These are phyloP conservation scores for Populus nigra DNA, from an alignment of 345 rosid species.

Conservation along the genomic window DNA sequence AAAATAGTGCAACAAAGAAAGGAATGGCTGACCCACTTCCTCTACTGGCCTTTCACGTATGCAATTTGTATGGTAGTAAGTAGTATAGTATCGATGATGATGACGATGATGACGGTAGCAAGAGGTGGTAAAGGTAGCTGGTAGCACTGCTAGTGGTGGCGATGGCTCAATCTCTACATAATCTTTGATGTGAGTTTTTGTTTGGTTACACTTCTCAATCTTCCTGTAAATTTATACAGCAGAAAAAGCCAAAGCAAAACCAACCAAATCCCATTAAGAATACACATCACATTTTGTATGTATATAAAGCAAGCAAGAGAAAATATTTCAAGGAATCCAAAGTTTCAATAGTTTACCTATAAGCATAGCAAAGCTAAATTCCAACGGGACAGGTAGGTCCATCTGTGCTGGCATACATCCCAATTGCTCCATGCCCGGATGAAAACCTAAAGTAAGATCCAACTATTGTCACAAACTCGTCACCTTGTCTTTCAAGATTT, in stretches of 20 bases:
- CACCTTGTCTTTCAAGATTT: background rate
- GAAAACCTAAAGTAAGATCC: constrained; percentile 43
- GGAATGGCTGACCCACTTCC: constrained; percentile 51
- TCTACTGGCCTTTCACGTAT: constrained; percentile 41
- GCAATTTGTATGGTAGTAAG: constrained; percentile 51
- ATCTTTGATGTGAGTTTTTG: constrained; percentile 29
- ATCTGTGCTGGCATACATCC: constrained; percentile 67
- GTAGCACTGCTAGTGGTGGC: background rate
- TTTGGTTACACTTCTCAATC: constrained; percentile 33
- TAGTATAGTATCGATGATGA: constrained; percentile 24
- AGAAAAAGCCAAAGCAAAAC: background rate
- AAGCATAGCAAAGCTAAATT: constrained; percentile 44
- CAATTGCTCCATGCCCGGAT: constrained; percentile 55
- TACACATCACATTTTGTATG: background rate
- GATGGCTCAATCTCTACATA: constrained; percentile 37
- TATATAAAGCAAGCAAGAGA: background rate
- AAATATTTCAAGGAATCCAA: constrained; percentile 19
- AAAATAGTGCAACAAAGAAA: constrained; percentile 40
- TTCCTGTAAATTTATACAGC: constrained; percentile 29
- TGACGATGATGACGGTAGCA: background rate
- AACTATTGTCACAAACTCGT: background rate
- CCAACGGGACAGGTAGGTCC: constrained; percentile 90
- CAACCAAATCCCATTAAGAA: constrained; percentile 7
- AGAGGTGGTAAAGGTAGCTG: background rate
- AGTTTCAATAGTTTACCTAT: constrained; percentile 26